phyloP scores from a whole-genome alignment of 768 basidiomycete genomes.

The Lactarius trivialis region DNA sequence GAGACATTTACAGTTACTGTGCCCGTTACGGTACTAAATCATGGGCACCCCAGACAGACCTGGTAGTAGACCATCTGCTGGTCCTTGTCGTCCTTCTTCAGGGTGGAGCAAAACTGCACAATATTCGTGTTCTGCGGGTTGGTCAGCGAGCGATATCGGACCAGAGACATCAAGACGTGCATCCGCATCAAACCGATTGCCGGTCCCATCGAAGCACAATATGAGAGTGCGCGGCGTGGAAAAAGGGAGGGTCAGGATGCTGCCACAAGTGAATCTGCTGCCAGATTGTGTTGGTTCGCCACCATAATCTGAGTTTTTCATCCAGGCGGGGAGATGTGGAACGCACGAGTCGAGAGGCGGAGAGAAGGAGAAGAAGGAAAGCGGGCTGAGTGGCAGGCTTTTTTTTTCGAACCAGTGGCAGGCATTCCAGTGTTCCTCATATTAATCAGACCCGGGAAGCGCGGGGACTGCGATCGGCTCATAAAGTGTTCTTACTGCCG shows the following conservation, averaged over 20 bases:
- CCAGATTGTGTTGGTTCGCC: too few relatives aligned
- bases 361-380: too few relatives aligned
- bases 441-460: too few relatives aligned
- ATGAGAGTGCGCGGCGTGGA: conserved; percentile 42
- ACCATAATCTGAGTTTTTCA: too few relatives aligned
- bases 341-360: too few relatives aligned
- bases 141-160: neutral
- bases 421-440: too few relatives aligned
- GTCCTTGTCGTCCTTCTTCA: conserved; percentile 55
- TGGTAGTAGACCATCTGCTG: conserved; percentile 75
- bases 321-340: too few relatives aligned
- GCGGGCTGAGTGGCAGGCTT: too few relatives aligned
- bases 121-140: conserved; percentile 60
- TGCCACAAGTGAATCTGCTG: neutral
- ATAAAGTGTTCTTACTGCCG: too few relatives aligned
- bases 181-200: conserved; percentile 62
- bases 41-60: conserved; percentile 32
- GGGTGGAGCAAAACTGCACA: conserved; percentile 58
- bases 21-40: too few relatives aligned
- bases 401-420: too few relatives aligned
- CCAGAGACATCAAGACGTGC: conserved; percentile 28
- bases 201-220: conserved; percentile 63
- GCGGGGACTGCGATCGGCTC: too few relatives aligned
- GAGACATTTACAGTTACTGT: neutral
- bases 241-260: neutral